A percentile compares a stretch with the other conserved stretches of the same genome.
Conservation (phyloP, 768 basidiomycete species). For the Naematelia aurantialba region DNA sequence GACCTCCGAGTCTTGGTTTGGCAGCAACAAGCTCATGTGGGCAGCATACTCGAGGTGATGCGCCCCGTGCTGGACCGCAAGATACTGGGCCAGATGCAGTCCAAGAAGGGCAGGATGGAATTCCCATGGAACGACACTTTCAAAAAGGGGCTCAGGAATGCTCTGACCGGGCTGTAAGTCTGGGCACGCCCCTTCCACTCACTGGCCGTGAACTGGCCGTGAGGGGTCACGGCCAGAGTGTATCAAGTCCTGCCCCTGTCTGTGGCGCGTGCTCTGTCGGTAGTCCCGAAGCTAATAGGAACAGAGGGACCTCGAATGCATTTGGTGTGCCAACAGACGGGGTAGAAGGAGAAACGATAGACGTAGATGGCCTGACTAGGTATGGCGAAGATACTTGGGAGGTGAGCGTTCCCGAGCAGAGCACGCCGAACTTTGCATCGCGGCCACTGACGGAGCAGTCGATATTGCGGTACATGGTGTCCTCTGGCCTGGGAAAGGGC, state of each 20-base stretch:
- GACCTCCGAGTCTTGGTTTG: too few relatives aligned
- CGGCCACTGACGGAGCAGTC: conserved; percentile 55
- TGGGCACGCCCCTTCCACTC: neutral
- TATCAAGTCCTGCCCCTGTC: too few relatives aligned
- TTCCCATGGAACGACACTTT: conserved; percentile 37
- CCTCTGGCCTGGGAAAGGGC: conserved; percentile 62
- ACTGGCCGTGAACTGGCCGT: neutral
- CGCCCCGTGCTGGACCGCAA: conserved; percentile 29
- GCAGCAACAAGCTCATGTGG: neutral
- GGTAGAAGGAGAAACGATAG: conserved; percentile 16
- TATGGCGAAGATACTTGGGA: conserved; percentile 47
- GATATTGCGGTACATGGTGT: conserved; percentile 97
- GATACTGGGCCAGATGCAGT: conserved; percentile 23
- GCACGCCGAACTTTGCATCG: neutral
- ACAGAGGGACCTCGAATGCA: conserved; percentile 40
- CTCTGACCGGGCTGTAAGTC: conserved; percentile 44
- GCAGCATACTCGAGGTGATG: conserved; percentile 25
- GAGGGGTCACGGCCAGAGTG: neutral
- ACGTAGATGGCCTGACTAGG: conserved; percentile 28
- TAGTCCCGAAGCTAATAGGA: neutral
- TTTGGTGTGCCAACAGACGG: conserved; percentile 44
- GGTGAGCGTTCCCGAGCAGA: conserved; percentile 18
- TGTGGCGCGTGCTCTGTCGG: neutral
- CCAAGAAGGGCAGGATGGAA: conserved; percentile 25
- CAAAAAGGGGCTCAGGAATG: conserved; percentile 43